Evolutionary conservation across 2,329 filamentous ascomycete genomes (phyloP).

Genomic region (Aspergillus felis): DNA sequence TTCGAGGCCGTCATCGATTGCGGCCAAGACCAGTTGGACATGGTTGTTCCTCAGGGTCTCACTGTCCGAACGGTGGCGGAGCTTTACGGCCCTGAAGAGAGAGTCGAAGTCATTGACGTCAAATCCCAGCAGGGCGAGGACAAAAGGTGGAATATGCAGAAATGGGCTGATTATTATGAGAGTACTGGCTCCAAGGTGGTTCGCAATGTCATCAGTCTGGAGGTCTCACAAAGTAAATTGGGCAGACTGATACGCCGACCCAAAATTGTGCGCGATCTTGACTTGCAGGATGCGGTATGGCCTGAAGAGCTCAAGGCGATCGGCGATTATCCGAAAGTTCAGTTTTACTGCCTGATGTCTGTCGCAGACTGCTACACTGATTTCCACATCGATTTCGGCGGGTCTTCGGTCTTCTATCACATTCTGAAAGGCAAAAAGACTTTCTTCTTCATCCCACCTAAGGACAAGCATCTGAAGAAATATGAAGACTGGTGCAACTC

Average conservation of each 20-base stretch:
- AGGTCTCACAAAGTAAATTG: constrained; percentile 61
- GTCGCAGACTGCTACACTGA: constrained; percentile 68
- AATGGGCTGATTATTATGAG: constrained; percentile 67
- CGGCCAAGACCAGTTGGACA: constrained; percentile 62
- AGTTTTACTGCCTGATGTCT: constrained; percentile 68
- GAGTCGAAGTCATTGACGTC: constrained; percentile 65
- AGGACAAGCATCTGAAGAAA: constrained; percentile 64
- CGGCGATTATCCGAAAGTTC: constrained; percentile 59
- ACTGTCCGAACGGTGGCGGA: constrained; percentile 62
- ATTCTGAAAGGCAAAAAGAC: constrained; percentile 66
- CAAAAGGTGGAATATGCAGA: constrained; percentile 61
- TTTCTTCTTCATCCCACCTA: constrained; percentile 68
- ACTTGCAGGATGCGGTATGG: constrained; percentile 51
- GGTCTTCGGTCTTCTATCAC: constrained; percentile 67
- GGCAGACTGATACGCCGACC: constrained; percentile 61
- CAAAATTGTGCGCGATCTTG: constrained; percentile 61
- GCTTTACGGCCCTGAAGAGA: constrained; percentile 59
- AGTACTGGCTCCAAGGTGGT: constrained; percentile 57
- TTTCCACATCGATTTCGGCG: constrained; percentile 69
- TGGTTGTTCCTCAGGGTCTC: constrained; percentile 63
- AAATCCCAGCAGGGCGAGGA: constrained; percentile 65
- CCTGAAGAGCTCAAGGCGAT: constrained; percentile 49
- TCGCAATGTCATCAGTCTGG: constrained; percentile 66
- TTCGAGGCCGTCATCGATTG: constrained; percentile 51
- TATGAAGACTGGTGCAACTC: constrained; percentile 70